These are phyloP conservation scores for Oryza meridionalis DNA, from an alignment of 176 grass and related monocot genomes.

Conservation along the genomic window DNA sequence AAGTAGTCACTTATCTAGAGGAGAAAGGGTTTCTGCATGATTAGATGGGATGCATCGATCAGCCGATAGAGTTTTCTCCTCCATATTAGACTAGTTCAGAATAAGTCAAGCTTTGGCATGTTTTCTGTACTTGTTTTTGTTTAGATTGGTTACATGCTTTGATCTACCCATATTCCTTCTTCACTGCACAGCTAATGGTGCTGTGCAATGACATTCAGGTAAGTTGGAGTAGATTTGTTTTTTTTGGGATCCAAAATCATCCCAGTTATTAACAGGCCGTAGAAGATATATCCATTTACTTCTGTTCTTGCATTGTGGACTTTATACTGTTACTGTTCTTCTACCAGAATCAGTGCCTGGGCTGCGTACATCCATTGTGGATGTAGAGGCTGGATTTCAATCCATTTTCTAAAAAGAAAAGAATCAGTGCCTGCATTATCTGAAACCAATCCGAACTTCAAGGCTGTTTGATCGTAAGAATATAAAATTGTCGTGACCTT, in stretches of 20 bases:
- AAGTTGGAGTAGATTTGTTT: not conserved
- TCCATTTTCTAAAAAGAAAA: too few relatives aligned
- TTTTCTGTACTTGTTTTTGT: not conserved
- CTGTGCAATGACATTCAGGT: not conserved
- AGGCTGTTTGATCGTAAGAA: not conserved
- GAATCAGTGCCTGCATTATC: not conserved
- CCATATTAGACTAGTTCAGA: constrained; percentile 18
- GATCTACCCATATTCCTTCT: not conserved
- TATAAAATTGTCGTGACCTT: not conserved
- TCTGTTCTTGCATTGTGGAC: not conserved
- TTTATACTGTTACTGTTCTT: not conserved
- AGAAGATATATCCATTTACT: not conserved
- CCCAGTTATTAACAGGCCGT: not conserved
- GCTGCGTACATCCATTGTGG: too few relatives aligned
- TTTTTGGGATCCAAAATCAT: not conserved
- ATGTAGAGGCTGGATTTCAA: too few relatives aligned
- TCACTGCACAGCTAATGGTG: not conserved
- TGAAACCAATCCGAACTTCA: not conserved
- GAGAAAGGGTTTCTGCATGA: constrained; percentile 84
- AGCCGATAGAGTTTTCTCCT: not conserved
- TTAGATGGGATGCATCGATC: constrained; percentile 19
- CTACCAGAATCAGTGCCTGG: not conserved
- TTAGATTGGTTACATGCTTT: constrained; percentile 16
- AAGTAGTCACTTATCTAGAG: constrained; percentile 86
- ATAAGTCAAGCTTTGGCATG: constrained; percentile 20